These are phyloP conservation scores for Graphilbum sp. DNA, from an alignment of 2,329 filamentous ascomycete species.

Conservation along the genomic window DNA sequence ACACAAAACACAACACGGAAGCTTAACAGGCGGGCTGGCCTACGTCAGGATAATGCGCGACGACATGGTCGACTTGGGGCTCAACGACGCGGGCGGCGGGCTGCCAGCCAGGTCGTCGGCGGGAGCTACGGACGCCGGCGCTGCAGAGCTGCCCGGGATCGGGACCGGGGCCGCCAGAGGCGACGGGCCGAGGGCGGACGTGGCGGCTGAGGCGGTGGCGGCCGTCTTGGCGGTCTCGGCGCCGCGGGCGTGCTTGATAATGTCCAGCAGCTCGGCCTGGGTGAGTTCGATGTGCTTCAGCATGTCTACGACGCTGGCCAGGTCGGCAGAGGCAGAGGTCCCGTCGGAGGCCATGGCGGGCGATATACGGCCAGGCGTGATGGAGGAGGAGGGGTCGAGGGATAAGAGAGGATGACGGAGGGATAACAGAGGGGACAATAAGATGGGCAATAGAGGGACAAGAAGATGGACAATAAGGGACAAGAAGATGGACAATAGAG, in stretches of 20 bases:
- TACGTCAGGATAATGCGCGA: slow-evolving; percentile 41
- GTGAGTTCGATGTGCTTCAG: slow-evolving; percentile 22
- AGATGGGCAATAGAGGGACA: not conserved
- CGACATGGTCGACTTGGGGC: slow-evolving; percentile 28
- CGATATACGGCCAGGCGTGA: not conserved
- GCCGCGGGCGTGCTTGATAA: slow-evolving; percentile 16
- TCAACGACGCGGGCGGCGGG: slow-evolving; percentile 12
- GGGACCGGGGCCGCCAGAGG: not conserved
- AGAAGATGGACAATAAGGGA: not conserved
- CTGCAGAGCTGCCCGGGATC: not conserved
- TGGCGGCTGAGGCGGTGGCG: not conserved
- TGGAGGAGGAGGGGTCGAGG: not conserved
- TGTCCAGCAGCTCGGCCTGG: slow-evolving; percentile 23
- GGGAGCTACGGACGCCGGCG: slow-evolving; percentile 5
- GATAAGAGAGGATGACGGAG: not conserved
- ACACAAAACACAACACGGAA: not conserved
- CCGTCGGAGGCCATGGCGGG: slow-evolving; percentile 10
- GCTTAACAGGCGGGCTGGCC: too few species aligned
- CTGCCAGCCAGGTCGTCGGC: slow-evolving; percentile 6
- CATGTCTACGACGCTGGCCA: slow-evolving; percentile 19
- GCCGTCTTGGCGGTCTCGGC: not conserved
- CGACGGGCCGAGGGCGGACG: not conserved
- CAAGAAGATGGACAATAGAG: not conserved
- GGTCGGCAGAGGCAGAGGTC: slow-evolving; percentile 2
- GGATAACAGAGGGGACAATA: not conserved